Conservation (phyloP, 331 rosid species). For the Pyrus hybrid region DNA sequence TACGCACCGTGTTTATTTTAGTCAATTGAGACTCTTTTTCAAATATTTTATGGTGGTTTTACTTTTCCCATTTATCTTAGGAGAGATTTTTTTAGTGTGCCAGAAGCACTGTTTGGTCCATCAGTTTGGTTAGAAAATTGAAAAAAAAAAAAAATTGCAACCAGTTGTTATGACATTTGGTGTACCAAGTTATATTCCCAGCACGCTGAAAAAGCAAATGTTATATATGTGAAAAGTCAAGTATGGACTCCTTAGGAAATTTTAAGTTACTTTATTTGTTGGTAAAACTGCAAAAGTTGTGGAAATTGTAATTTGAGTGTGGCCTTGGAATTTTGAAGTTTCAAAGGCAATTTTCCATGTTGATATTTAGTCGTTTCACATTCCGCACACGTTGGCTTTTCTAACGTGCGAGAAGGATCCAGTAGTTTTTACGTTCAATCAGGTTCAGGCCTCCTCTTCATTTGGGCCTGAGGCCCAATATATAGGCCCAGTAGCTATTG, state of each 20-base stretch:
- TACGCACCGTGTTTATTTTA: no score
- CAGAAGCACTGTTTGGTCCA: no score
- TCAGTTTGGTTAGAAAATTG: no score
- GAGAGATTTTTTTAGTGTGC: no score
- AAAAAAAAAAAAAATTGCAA: no score
- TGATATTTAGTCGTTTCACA: neutral
- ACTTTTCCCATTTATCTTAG: no score
- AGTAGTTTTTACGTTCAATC: neutral
- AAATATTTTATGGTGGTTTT: no score
- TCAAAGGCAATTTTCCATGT: neutral
- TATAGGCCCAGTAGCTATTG: no score
- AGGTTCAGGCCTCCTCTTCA: neutral
- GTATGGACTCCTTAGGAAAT: neutral
- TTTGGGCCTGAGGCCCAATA: no score
- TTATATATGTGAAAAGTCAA: neutral
- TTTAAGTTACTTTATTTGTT: neutral
- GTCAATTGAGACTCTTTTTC: no score
- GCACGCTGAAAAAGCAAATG: neutral
- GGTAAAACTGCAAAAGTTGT: neutral
- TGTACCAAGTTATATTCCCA: accelerated
- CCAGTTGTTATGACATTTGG: no score
- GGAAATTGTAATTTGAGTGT: neutral
- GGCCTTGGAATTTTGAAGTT: neutral
- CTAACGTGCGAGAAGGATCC: neutral
- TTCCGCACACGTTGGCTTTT: neutral